Percentiles rank a stretch among this genome's conserved stretches.
These are phyloP conservation scores for Paecilomyces formosus DNA, from an alignment of 2,329 filamentous ascomycete species.

Conservation along the genomic window DNA sequence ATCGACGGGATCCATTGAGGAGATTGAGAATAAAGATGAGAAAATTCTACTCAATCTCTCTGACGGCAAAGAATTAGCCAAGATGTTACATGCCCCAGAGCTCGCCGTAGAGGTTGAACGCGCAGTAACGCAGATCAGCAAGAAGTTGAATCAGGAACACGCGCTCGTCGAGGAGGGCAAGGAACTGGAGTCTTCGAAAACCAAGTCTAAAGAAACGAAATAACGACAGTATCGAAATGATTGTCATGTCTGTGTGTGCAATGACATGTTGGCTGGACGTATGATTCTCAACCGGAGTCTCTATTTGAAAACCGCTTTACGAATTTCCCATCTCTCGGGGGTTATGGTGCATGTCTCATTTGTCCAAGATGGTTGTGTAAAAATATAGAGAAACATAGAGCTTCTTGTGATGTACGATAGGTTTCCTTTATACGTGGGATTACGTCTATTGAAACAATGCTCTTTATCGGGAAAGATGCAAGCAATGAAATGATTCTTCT, in stretches of 20 bases:
- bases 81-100: conserved; percentile 60
- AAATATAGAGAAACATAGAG: neutral
- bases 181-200: neutral
- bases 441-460: neutral
- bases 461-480: neutral
- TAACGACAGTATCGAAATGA: conserved; percentile 12
- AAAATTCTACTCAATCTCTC: conserved; percentile 36
- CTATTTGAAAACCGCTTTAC: neutral
- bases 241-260: conserved; percentile 3
- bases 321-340: neutral
- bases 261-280: neutral
- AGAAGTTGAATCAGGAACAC: conserved; percentile 23
- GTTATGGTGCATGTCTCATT: conserved; percentile 1
- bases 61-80: conserved; percentile 52
- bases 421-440: neutral
- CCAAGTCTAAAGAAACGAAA: neutral
- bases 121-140: conserved; percentile 64
- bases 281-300: neutral
- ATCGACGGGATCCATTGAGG: conserved; percentile 20
- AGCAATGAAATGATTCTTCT: neutral
- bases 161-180: conserved; percentile 11
- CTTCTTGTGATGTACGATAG: neutral
- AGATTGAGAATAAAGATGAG: conserved; percentile 36
- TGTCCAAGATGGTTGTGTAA: neutral
- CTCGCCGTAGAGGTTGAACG: conserved; percentile 66